Evolutionary conservation across 139 green algal species (phyloP).

Genomic region (Volvox africanus): DNA sequence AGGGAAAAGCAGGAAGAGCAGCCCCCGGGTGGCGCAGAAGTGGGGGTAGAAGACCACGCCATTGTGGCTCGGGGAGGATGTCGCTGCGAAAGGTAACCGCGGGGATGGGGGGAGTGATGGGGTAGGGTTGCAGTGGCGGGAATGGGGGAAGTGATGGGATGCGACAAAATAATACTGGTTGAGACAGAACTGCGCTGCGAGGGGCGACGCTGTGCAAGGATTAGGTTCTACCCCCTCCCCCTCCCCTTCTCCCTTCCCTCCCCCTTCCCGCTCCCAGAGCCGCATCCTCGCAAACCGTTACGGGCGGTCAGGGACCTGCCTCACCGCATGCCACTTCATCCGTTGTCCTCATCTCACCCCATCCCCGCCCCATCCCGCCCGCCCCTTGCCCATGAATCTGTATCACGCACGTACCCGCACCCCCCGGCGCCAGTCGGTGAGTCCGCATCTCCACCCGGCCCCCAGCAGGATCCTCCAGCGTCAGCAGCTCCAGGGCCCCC

Average conservation of each 20-base stretch:
- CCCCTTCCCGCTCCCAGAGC: background rate
- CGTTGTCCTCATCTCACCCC: background rate
- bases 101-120: too few relatives aligned
- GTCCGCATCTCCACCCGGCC: slow-evolving; percentile 62
- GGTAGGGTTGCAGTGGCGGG: too few relatives aligned
- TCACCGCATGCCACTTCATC: too few relatives aligned
- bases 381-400: too few relatives aligned
- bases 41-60: slow-evolving; percentile 40
- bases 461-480: slow-evolving; percentile 47
- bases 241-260: background rate
- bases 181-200: too few relatives aligned
- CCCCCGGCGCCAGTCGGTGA: slow-evolving; percentile 62
- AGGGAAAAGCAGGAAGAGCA: slow-evolving; percentile 82
- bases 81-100: too few relatives aligned
- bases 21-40: slow-evolving; percentile 68
- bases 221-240: too few relatives aligned
- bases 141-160: too few relatives aligned
- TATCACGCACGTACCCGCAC: background rate
- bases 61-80: background rate
- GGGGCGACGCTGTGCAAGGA: too few relatives aligned
- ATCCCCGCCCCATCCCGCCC: background rate
- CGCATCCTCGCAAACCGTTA: too few relatives aligned
- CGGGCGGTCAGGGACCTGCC: too few relatives aligned
- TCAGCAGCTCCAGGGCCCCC: slow-evolving; percentile 72
- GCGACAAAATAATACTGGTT: too few relatives aligned